phyloP scores from a whole-genome alignment of 73 alveolate genomes.

The Paramecium octaurelia region DNA sequence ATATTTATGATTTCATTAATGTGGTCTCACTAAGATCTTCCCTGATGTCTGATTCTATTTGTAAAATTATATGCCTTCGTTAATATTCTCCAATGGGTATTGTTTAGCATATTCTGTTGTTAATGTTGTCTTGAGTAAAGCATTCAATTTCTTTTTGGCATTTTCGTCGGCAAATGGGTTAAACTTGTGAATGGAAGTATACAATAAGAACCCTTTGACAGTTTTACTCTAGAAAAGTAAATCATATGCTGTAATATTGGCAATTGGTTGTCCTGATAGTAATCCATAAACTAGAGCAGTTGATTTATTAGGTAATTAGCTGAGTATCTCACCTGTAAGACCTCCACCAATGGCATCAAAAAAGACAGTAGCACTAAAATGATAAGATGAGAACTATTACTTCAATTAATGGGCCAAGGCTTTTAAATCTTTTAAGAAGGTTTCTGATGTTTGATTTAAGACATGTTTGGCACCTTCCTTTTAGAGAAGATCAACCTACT shows the following conservation, averaged over 20 bases:
- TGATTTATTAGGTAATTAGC: conserved; percentile 65
- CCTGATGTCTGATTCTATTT: not conserved
- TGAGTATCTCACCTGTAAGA: conserved; percentile 64
- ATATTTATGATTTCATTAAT: not conserved
- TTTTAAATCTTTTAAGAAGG: conserved; percentile 68
- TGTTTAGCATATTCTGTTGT: not conserved
- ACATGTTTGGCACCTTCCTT: conserved; percentile 69
- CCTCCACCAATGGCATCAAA: conserved; percentile 80
- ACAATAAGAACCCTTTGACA: conserved; percentile 59
- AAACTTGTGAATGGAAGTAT: not conserved
- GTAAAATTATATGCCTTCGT: not conserved
- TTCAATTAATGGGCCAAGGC: conserved; percentile 55
- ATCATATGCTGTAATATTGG: conserved; percentile 47
- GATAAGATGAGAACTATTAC: not conserved
- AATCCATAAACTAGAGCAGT: conserved; percentile 63
- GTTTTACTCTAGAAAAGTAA: conserved; percentile 63
- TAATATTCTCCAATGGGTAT: not conserved
- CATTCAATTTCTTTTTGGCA: not conserved
- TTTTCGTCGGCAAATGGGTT: not conserved
- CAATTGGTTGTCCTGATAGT: conserved; percentile 4
- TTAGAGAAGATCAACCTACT: conserved; percentile 59
- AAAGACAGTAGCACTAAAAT: conserved; percentile 64
- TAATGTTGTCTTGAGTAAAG: not conserved
- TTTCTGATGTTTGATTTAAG: conserved; percentile 64
- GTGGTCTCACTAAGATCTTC: not conserved